phyloP scores from a whole-genome alignment of 2,329 filamentous ascomycete genomes.

The Mollisia scopiformis region DNA sequence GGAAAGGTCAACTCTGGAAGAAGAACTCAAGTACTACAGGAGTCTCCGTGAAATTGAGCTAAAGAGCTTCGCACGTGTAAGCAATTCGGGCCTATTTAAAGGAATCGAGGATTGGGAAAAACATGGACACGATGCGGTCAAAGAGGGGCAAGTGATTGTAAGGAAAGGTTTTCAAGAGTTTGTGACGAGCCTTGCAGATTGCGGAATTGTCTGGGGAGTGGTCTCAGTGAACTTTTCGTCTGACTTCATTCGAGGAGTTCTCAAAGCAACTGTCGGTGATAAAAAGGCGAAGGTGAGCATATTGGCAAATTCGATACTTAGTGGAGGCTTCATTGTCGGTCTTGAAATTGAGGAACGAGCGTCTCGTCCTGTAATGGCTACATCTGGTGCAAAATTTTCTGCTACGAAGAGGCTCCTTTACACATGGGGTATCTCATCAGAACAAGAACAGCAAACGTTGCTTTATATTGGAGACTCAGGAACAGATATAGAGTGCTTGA shows the following conservation, averaged over 20 bases:
- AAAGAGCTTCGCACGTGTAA: slow-evolving; percentile 30
- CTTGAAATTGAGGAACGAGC: background rate
- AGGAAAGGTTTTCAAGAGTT: slow-evolving; percentile 26
- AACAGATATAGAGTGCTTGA: slow-evolving; percentile 36
- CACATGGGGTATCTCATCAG: slow-evolving; percentile 2
- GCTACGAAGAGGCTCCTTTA: slow-evolving; percentile 25
- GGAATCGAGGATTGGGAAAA: slow-evolving; percentile 24
- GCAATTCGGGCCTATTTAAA: slow-evolving; percentile 29
- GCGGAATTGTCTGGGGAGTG: slow-evolving; percentile 24
- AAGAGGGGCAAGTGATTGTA: slow-evolving; percentile 20
- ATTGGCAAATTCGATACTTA: slow-evolving; percentile 23
- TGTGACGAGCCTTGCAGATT: slow-evolving; percentile 9
- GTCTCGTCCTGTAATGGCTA: slow-evolving; percentile 15
- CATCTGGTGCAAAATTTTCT: slow-evolving; percentile 30
- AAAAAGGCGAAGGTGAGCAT: slow-evolving; percentile 12
- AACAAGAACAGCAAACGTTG: background rate
- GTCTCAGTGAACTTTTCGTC: slow-evolving; percentile 32
- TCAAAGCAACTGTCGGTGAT: slow-evolving; percentile 13
- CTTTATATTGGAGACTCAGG: slow-evolving; percentile 37
- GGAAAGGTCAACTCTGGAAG: slow-evolving; percentile 18
- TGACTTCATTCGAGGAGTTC: slow-evolving; percentile 29
- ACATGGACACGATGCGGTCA: slow-evolving; percentile 21
- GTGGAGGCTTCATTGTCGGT: slow-evolving; percentile 24
- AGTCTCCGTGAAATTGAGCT: slow-evolving; percentile 28
- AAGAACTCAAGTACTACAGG: slow-evolving; percentile 26